Percentiles rank a stretch among this genome's conserved stretches.
Conservation (phyloP, 306 rosid species). For the Sophora flavescens region DNA sequence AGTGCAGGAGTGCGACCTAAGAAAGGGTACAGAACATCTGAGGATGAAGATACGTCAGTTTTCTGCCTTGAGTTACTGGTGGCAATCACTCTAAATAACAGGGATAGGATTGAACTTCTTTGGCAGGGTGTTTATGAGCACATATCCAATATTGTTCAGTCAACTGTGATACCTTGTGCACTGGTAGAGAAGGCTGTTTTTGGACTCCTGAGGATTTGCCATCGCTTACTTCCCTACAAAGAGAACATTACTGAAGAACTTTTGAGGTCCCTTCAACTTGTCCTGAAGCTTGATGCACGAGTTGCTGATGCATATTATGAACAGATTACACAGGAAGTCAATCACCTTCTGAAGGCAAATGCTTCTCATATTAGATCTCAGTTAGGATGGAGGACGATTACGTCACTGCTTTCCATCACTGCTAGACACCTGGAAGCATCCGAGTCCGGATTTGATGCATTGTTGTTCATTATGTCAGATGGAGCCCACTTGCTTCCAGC, state of each 20-base stretch:
- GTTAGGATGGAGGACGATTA: constrained; percentile 90
- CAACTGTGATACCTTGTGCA: constrained; percentile 88
- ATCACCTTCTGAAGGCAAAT: constrained; percentile 89
- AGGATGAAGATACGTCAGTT: constrained; percentile 89
- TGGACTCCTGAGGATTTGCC: constrained; percentile 92
- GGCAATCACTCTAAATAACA: constrained; percentile 86
- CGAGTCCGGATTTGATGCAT: constrained; percentile 92
- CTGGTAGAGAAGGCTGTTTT: constrained; percentile 97
- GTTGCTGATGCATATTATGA: constrained; percentile 96
- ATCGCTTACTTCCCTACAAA: constrained; percentile 95
- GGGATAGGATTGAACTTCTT: constrained; percentile 92
- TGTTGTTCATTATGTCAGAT: constrained; percentile 81
- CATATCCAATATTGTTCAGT: constrained; percentile 84
- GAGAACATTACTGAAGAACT: constrained; percentile 96
- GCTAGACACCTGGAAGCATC: constrained; percentile 95
- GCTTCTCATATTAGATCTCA: constrained; percentile 94
- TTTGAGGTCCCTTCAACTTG: constrained; percentile 91
- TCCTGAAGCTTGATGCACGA: constrained; percentile 95
- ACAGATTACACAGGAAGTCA: constrained; percentile 93
- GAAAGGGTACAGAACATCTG: constrained; percentile 74
- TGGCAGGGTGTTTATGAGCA: constrained; percentile 97
- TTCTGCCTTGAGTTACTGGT: constrained; percentile 90
- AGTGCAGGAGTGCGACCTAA: constrained; percentile 79
- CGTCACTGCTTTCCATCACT: constrained; percentile 83
- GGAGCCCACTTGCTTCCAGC: constrained; percentile 90